Percentiles rank a stretch among this genome's conserved stretches.
Conservation (phyloP, 1,284 basidiomycete genomes). For the Melanopsichium pennsylvanicum region DNA sequence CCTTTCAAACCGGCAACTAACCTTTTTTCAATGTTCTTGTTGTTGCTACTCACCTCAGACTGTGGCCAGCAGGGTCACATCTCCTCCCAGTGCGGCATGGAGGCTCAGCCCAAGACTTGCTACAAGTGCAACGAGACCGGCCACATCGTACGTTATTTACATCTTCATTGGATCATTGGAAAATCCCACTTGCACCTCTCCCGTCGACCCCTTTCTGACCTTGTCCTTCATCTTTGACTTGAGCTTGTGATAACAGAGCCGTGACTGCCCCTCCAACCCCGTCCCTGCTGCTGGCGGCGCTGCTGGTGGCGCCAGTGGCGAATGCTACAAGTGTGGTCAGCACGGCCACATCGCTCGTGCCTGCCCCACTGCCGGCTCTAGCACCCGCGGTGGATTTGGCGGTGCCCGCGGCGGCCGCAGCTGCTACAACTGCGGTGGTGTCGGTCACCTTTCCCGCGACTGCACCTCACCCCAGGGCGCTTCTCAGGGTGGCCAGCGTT, state of each 20-base stretch:
- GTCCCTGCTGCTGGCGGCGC: slow-evolving; percentile 33
- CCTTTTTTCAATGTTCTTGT: not conserved
- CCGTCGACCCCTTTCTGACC: not conserved
- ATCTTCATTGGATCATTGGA: too few relatives aligned
- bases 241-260: slow-evolving; percentile 39
- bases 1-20: not conserved
- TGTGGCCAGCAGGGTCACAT: slow-evolving; percentile 62
- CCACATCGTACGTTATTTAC: slow-evolving; percentile 48
- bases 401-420: slow-evolving; percentile 45
- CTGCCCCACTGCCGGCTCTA: slow-evolving; percentile 50
- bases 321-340: slow-evolving; percentile 61
- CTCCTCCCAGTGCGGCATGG: slow-evolving; percentile 58
- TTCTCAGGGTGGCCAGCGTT: slow-evolving; percentile 37
- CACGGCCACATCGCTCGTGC: slow-evolving; percentile 60
- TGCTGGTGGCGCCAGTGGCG: slow-evolving; percentile 45
- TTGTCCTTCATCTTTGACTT: not conserved
- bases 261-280: slow-evolving; percentile 57
- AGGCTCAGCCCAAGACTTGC: slow-evolving; percentile 62
- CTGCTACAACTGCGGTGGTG: slow-evolving; percentile 64
- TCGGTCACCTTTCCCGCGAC: slow-evolving; percentile 61
- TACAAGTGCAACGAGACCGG: slow-evolving; percentile 61
- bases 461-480: slow-evolving; percentile 56
- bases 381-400: slow-evolving; percentile 31
- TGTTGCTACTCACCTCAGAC: slow-evolving; percentile 25
- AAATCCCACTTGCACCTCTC: not conserved